These are phyloP conservation scores for Penicillium cosmopolitanum DNA, from an alignment of 495 filamentous ascomycete species.

Conservation along the genomic window DNA sequence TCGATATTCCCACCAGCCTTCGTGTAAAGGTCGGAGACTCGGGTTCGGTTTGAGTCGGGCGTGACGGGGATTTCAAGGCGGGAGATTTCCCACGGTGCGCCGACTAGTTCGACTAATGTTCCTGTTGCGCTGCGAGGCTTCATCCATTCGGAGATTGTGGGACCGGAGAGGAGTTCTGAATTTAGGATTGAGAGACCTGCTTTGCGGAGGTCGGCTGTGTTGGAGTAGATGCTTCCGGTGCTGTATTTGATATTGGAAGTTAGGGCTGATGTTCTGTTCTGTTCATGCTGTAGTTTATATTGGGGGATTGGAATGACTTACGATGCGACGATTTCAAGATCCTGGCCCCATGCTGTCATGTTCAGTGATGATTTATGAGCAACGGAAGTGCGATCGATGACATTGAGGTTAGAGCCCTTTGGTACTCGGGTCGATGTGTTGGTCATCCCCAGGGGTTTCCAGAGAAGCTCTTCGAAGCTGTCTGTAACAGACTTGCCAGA, in stretches of 20 bases:
- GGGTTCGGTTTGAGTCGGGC: slow-evolving; percentile 19
- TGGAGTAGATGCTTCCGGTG: slow-evolving; percentile 29
- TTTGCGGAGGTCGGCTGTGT: slow-evolving; percentile 16
- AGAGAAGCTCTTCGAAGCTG: slow-evolving; percentile 43
- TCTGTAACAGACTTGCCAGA: slow-evolving; percentile 42
- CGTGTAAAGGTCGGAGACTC: slow-evolving; percentile 21
- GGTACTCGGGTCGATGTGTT: slow-evolving; percentile 41
- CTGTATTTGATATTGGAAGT: slow-evolving; percentile 2
- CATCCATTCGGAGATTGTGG: slow-evolving; percentile 41
- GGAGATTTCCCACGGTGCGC: slow-evolving; percentile 16
- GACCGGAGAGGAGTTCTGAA: slow-evolving; percentile 42
- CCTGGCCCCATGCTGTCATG: slow-evolving; percentile 13
- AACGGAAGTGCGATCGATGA: slow-evolving; percentile 36
- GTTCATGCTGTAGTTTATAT: too few species aligned
- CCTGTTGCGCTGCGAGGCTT: slow-evolving; percentile 37
- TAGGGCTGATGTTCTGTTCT: neutral
- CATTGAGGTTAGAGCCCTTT: slow-evolving; percentile 33
- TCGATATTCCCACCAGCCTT: slow-evolving; percentile 18
- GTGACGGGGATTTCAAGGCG: slow-evolving; percentile 14
- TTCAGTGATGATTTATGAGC: slow-evolving; percentile 2
- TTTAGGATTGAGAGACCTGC: slow-evolving; percentile 51
- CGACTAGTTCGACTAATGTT: slow-evolving; percentile 17
- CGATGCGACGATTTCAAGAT: slow-evolving; percentile 7
- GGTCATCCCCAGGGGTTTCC: slow-evolving; percentile 43
- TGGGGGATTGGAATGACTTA: neutral